These are phyloP conservation scores for Sutorius eximius DNA, from an alignment of 1,284 basidiomycete genomes.

Conservation along the genomic window DNA sequence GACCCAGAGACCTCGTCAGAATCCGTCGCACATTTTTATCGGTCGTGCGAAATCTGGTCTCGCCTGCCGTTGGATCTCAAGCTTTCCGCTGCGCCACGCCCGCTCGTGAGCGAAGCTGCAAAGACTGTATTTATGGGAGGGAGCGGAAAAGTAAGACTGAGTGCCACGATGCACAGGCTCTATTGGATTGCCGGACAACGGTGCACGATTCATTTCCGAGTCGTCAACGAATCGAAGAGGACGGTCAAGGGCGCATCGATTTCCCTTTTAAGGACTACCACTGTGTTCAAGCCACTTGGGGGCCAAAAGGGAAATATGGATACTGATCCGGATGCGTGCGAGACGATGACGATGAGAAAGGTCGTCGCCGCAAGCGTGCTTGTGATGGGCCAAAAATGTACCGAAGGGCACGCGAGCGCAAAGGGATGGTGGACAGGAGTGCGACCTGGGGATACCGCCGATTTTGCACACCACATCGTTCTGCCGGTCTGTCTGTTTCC, in stretches of 20 bases:
- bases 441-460: conserved; percentile 56
- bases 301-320: conserved; percentile 29
- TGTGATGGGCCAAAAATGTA: conserved; percentile 63
- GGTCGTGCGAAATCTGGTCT: conserved; percentile 82
- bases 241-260: conserved; percentile 70
- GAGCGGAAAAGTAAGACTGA: conserved; percentile 67
- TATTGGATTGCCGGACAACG: conserved; percentile 88
- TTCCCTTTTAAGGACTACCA: conserved; percentile 70
- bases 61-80: conserved; percentile 67
- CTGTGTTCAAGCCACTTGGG: conserved; percentile 61
- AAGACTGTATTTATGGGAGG: conserved; percentile 67
- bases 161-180: conserved; percentile 71
- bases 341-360: conserved; percentile 61
- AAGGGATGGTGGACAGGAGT: conserved; percentile 90
- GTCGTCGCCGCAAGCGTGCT: conserved; percentile 66
- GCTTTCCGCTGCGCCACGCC: conserved; percentile 62
- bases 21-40: conserved; percentile 92
- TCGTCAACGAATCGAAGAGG: conserved; percentile 76
- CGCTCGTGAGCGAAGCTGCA: conserved; percentile 60
- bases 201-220: conserved; percentile 70
- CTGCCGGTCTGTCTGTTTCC: conserved; percentile 63
- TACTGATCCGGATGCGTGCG: conserved; percentile 54
- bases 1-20: conserved; percentile 59
- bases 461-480: conserved; percentile 63
- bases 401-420: conserved; percentile 72